Evolutionary conservation across 2,329 filamentous ascomycete genomes (phyloP), one percentile per base, ranked within the genome.

Genomic region (Neoscytalidium dimidiatum): DNA sequence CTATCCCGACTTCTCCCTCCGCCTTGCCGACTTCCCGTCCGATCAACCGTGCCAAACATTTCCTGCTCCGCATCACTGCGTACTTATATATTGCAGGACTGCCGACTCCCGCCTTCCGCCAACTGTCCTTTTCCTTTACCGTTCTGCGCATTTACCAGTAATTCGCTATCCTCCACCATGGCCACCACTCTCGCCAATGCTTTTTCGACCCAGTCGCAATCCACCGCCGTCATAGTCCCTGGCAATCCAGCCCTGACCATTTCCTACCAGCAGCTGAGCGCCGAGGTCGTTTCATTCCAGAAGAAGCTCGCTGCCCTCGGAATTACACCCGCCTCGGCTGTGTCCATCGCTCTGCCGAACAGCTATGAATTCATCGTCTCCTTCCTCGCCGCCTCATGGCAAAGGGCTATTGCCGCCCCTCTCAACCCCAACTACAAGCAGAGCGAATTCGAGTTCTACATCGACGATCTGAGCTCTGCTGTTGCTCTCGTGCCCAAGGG

Each of bases 361-460:
- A 92, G 90, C 62, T 94, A 92, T 78, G 91, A 94, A 77, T 95
- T 96, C 79, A 91, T 96, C 74, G 88, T 95, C 64, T 88, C 92
- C 2, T 96, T 96, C 79, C 85, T 96, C 49, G 92, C 92, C n/a
- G 85, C 88, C 19, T 87, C 91, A n/a, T 92, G 90, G 87, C 92
- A 95, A 81, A 86, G 92, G 71, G 91, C 84, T 31, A 90, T 95
- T 70, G 92, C 92, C 7, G 92, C 92, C 3, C 92, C 92, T n/a
- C 82, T 96, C 69, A 96, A 96, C 77, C 88, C 92, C 44, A 90
- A 89, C 49, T 96, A 96, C 82, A 96, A 94, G 81, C 91, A 95
- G 92, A 95, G 76, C 43, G 91, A 94, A 78, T 93, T 93, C 75
- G 91, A 94, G 76, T 96, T 96, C 79, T 96, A 95, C 78, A 94